Conservation (phyloP, 1,284 basidiomycete genomes). For the Puccinia polysora region DNA sequence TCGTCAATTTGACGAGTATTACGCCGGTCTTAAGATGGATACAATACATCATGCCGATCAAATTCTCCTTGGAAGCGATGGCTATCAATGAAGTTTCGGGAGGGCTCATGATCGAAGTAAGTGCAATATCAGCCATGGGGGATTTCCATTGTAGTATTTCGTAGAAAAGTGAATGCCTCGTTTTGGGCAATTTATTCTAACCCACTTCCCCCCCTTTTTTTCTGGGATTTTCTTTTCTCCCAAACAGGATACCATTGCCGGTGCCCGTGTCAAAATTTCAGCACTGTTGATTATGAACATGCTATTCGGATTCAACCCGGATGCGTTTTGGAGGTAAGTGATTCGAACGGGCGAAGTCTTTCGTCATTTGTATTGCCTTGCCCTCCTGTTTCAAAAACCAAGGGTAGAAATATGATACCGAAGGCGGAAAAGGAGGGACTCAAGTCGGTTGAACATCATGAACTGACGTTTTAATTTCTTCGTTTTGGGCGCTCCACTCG, state of each 20-base stretch:
- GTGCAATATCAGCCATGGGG: background rate
- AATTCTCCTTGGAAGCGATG: constrained; percentile 61
- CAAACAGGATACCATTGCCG: constrained; percentile 63
- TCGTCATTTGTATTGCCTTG: background rate
- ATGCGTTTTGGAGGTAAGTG: constrained; percentile 66
- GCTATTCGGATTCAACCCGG: constrained; percentile 73
- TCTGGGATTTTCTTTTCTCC: too few species aligned
- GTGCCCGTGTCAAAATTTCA: constrained; percentile 72
- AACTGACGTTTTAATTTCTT: background rate
- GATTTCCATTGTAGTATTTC: background rate
- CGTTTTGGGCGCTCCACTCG: too few species aligned
- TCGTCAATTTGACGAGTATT: constrained; percentile 72
- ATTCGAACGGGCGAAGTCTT: too few species aligned
- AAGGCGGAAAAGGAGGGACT: too few species aligned
- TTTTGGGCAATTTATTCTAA: too few species aligned
- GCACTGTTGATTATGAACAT: constrained; percentile 75
- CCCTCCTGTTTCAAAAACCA: too few species aligned
- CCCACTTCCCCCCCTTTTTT: too few species aligned
- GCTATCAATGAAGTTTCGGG: constrained; percentile 80
- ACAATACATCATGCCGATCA: constrained; percentile 69
- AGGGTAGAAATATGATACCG: too few species aligned
- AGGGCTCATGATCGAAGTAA: constrained; percentile 67
- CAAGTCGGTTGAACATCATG: background rate
- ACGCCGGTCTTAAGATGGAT: constrained; percentile 80
- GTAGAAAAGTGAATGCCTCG: background rate